Conservation (phyloP, 176 grass and related monocot species). For the Oryza brachyantha region DNA sequence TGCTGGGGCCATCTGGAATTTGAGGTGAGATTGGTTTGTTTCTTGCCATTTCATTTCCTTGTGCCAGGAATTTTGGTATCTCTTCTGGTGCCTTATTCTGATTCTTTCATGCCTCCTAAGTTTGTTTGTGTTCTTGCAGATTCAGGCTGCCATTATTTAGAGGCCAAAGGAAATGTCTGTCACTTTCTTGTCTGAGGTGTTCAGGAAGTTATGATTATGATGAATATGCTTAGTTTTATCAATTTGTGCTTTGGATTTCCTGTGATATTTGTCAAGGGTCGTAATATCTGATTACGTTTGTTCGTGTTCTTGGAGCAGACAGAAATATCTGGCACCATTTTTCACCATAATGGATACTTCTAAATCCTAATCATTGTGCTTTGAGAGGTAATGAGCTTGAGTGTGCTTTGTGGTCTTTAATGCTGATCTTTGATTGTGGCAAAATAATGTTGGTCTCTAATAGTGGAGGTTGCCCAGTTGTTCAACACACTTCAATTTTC, state of each 20-base stretch:
- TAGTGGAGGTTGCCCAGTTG: background rate
- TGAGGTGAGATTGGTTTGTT: constrained; percentile 7
- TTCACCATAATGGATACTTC: background rate
- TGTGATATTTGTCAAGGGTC: background rate
- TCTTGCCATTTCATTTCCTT: constrained; percentile 11
- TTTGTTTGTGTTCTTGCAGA: background rate
- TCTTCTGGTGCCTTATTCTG: background rate
- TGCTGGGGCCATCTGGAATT: background rate
- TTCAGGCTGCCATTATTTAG: background rate
- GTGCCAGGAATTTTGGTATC: background rate
- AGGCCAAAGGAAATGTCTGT: background rate
- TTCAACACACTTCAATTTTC: constrained; percentile 19
- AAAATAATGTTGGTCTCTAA: no score
- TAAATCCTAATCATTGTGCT: background rate
- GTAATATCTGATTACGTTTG: no score
- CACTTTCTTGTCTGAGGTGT: background rate
- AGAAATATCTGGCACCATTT: background rate
- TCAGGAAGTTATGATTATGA: background rate
- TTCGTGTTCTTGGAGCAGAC: background rate
- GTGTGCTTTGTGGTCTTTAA: background rate
- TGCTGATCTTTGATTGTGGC: background rate
- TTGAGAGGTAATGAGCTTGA: background rate
- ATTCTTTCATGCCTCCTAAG: background rate
- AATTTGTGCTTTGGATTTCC: background rate
- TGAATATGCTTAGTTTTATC: background rate